phyloP scores from a whole-genome alignment of 169 alveolate species.

The Plasmodium malariae region DNA sequence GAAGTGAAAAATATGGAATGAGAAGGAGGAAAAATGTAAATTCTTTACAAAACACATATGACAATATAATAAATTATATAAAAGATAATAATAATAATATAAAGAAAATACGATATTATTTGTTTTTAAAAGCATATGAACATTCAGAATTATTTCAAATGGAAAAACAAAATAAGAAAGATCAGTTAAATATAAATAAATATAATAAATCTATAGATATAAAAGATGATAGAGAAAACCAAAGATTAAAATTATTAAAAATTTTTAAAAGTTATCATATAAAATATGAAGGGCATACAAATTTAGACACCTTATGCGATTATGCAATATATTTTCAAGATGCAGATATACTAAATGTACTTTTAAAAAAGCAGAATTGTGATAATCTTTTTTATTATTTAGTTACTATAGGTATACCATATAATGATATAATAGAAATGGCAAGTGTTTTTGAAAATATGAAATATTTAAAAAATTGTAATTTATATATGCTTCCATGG shows the following conservation, averaged over 20 bases:
- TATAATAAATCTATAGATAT: conserved; percentile 11
- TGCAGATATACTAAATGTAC: background rate
- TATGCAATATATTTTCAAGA: conserved; percentile 46
- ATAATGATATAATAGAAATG: conserved; percentile 55
- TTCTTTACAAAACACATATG: conserved; percentile 17
- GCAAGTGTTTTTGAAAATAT: conserved; percentile 56
- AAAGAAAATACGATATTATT: conserved; percentile 15
- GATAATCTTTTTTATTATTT: conserved; percentile 46
- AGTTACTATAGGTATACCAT: conserved; percentile 48
- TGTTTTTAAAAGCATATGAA: conserved; percentile 64
- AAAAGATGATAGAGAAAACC: conserved; percentile 28
- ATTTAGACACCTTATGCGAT: conserved; percentile 40
- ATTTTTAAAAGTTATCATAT: conserved; percentile 52
- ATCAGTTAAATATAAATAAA: conserved; percentile 1
- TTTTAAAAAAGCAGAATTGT: conserved; percentile 4
- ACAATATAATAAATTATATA: conserved; percentile 28
- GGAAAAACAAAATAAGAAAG: conserved; percentile 30
- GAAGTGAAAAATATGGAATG: background rate
- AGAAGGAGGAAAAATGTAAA: background rate
- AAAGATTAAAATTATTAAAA: conserved; percentile 43
- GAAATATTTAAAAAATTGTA: conserved; percentile 39
- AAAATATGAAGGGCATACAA: conserved; percentile 39
- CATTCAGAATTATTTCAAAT: conserved; percentile 51
- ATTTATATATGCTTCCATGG: conserved; percentile 67
- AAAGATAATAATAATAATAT: conserved; percentile 41